phyloP scores from a whole-genome alignment of 768 basidiomycete genomes.

The Cystofilobasidium macerans region DNA sequence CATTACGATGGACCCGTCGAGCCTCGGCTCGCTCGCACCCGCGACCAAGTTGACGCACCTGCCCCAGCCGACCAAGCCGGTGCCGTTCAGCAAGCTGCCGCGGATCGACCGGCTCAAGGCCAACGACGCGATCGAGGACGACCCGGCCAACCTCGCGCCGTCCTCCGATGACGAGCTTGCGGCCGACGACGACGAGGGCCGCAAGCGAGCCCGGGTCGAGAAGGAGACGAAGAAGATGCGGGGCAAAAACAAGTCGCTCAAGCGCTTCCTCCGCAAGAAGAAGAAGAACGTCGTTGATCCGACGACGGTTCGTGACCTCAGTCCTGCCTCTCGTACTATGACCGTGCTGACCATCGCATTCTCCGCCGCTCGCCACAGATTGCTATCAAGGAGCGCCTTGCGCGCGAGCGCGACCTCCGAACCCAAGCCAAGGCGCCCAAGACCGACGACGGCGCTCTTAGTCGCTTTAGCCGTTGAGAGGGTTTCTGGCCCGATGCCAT shows the following conservation, averaged over 20 bases:
- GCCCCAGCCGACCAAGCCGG: constrained; percentile 24
- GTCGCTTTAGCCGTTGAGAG: constrained; percentile 2
- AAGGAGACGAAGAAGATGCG: constrained; percentile 63
- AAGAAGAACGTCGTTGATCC: constrained; percentile 92
- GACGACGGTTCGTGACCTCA: constrained; percentile 39
- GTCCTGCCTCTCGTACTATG: background rate
- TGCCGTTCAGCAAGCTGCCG: constrained; percentile 61
- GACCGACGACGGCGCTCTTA: constrained; percentile 12
- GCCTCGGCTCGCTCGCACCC: constrained; percentile 33
- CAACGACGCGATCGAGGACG: constrained; percentile 48
- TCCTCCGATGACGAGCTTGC: constrained; percentile 46
- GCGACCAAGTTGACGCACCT: constrained; percentile 8
- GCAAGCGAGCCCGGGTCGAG: constrained; percentile 38
- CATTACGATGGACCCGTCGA: constrained; percentile 52
- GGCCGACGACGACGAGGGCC: constrained; percentile 39
- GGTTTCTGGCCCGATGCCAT: background rate
- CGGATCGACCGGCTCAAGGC: constrained; percentile 66
- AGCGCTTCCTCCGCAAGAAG: constrained; percentile 74
- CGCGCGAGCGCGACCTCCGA: constrained; percentile 49
- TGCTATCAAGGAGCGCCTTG: constrained; percentile 56
- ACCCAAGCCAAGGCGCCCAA: constrained; percentile 27
- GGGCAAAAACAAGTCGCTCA: constrained; percentile 69
- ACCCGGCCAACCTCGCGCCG: constrained; percentile 30
- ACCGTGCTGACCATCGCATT: background rate
- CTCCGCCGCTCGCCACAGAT: constrained; percentile 25